A percentile compares a stretch with the other conserved stretches of the same genome.
Conservation (phyloP, 169 alveolate genomes). For the Blepharisma undulans region DNA sequence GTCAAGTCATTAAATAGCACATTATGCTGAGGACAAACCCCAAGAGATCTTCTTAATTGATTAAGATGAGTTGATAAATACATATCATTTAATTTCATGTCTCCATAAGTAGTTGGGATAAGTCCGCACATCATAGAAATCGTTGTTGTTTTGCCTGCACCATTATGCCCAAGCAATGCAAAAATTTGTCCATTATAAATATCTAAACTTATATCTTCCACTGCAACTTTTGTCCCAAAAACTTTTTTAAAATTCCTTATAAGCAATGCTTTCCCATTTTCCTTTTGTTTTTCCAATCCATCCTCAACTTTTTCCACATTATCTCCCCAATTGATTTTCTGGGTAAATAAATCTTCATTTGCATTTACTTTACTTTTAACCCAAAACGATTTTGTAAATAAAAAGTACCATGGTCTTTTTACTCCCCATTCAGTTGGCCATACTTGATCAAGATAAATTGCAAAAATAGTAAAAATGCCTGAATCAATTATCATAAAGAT, state of each 20-base stretch:
- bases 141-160: constrained; percentile 84
- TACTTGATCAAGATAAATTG: constrained; percentile 35
- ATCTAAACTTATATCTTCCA: constrained; percentile 55
- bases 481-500: constrained; percentile 37
- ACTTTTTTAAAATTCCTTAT: constrained; percentile 52
- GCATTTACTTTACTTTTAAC: background rate
- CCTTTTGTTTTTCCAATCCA: constrained; percentile 41
- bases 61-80: background rate
- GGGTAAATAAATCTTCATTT: background rate
- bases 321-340: background rate
- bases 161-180: constrained; percentile 76
- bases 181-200: constrained; percentile 67
- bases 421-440: constrained; percentile 60
- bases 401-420: constrained; percentile 36
- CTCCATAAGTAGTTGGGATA: constrained; percentile 66
- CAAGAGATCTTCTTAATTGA: constrained; percentile 72
- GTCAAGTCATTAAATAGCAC: constrained; percentile 82
- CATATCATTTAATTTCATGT: background rate
- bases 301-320: background rate
- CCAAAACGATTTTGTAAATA: constrained; percentile 36
- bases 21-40: constrained; percentile 89
- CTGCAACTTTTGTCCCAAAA: constrained; percentile 67
- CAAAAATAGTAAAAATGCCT: constrained; percentile 28
- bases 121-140: constrained; percentile 77
- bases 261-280: constrained; percentile 51